phyloP scores from a whole-genome alignment of 192 early-diverging fungal species.

The Allomyces macrogynus region DNA sequence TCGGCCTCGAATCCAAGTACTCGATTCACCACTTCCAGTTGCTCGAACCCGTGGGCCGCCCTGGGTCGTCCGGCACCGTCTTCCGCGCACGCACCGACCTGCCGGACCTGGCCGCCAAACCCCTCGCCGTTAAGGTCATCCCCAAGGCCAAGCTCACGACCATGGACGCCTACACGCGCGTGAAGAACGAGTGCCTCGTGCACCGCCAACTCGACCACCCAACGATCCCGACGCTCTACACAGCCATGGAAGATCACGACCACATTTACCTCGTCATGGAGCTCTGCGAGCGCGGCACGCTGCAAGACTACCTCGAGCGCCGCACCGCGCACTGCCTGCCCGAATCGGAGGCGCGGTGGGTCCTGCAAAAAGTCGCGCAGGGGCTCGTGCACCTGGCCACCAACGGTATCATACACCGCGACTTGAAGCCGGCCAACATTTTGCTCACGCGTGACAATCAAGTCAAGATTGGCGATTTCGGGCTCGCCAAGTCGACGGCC shows the following conservation, averaged over 20 bases:
- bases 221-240: not conserved
- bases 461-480: slow-evolving; percentile 57
- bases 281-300: not conserved
- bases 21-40: too few species aligned
- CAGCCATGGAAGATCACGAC: not conserved
- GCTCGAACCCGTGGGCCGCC: not conserved
- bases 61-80: not conserved
- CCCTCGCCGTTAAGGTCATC: not conserved
- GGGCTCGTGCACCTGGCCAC: slow-evolving; percentile 27
- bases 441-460: slow-evolving; percentile 42
- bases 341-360: not conserved
- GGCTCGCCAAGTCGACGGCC: slow-evolving; percentile 39
- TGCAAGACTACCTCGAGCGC: not conserved
- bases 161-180: not conserved
- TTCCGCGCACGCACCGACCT: not conserved
- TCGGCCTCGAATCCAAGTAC: too few species aligned
- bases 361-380: not conserved
- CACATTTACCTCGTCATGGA: not conserved
- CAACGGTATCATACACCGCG: slow-evolving; percentile 33
- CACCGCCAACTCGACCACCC: not conserved
- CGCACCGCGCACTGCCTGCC: not conserved
- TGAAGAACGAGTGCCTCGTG: not conserved
- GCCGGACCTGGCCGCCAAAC: not conserved
- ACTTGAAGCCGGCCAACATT: slow-evolving; percentile 44
- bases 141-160: not conserved